A percentile compares a stretch with the other conserved stretches of the same genome.
Conservation (phyloP, 2,329 filamentous ascomycete genomes). For the Aspergillus fijiensis region DNA sequence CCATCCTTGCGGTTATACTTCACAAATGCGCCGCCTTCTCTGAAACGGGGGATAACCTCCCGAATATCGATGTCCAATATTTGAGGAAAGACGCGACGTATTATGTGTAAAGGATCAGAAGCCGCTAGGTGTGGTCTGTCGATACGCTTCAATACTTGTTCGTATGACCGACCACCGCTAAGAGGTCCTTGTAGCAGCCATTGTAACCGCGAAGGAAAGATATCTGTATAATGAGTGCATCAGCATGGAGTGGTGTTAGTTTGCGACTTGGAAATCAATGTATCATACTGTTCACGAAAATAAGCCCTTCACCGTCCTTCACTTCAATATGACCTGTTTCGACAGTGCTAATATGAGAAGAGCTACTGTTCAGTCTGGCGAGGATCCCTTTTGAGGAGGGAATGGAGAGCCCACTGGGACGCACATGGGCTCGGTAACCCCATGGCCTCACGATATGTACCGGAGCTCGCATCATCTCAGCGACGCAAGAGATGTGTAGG, state of each 20-base stretch:
- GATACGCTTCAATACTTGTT: conserved; percentile 52
- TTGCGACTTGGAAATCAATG: neutral
- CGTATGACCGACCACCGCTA: conserved; percentile 45
- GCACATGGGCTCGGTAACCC: conserved; percentile 2
- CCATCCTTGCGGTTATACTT: conserved; percentile 66
- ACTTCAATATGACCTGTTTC: conserved; percentile 80
- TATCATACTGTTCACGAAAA: conserved; percentile 82
- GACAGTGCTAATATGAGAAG: conserved; percentile 54
- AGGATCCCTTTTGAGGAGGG: neutral
- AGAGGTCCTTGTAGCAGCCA: conserved; percentile 59
- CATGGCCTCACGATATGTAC: conserved; percentile 14
- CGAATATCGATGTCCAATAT: conserved; percentile 67
- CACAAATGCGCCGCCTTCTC: conserved; percentile 91
- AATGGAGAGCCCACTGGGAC: conserved; percentile 8
- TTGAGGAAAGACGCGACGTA: conserved; percentile 62
- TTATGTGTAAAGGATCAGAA: conserved; percentile 56
- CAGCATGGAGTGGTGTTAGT: conserved; percentile 2
- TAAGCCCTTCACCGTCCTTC: conserved; percentile 71
- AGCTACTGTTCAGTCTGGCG: conserved; percentile 7
- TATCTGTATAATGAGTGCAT: conserved; percentile 53
- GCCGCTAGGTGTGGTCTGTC: conserved; percentile 53
- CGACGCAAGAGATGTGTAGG: conserved; percentile 5
- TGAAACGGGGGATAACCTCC: conserved; percentile 78
- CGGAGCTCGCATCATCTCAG: conserved; percentile 24
- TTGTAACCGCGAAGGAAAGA: conserved; percentile 77